Evolutionary conservation across 495 filamentous ascomycete genomes (phyloP), one percentile per base, ranked within the genome.

Genomic region (Thozetella sp.): DNA sequence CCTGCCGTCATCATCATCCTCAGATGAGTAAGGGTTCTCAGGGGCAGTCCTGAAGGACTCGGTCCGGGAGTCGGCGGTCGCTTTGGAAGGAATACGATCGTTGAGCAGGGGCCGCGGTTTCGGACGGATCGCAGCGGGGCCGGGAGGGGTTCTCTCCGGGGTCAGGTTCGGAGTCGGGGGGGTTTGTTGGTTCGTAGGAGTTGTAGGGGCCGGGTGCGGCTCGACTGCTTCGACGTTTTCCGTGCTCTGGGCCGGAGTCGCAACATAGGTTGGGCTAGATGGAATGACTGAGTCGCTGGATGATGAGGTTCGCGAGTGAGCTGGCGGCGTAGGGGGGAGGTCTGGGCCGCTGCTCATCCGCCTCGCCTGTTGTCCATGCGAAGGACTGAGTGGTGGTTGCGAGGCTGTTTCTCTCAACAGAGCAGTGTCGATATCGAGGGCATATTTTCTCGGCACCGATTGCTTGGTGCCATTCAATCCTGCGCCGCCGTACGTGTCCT

Each of bases 41-140:
- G 74, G 79, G 13, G 90, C 90, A 0, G 90, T 93, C 58, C 78
- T 85, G 64, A 92, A 93, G 2, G 90, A 93, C 25, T 92, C 87
- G 22, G 86, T 79, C 19, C 86, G 83, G 46, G 88, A 85, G 9
- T 80, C 80, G 15, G 77, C 77, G 37, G 75, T 75, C 22, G 80
- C 67, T 54, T 74, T 77, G 20, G 75, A 84, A 12, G 74, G 71
- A 17, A 73, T 74, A 27, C 82, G 76, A 61, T 79, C 75, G 54
- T 54, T 66, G 4, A 75, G 15, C 22, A 55, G 53, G 24, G 79
- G 80, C 6, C 79, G 76, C 20, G 73, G 66, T 56, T 72, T 76
- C 27, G 71, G 62, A 43, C 62, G 71, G 59, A 70, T 68, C 30
- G 58, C 64, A 11, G 63, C 65, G 52, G 66, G 60, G 54, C 81